These are phyloP conservation scores for Pichia membranifaciens DNA, from an alignment of 805 yeast genomes.

Conservation along the genomic window DNA sequence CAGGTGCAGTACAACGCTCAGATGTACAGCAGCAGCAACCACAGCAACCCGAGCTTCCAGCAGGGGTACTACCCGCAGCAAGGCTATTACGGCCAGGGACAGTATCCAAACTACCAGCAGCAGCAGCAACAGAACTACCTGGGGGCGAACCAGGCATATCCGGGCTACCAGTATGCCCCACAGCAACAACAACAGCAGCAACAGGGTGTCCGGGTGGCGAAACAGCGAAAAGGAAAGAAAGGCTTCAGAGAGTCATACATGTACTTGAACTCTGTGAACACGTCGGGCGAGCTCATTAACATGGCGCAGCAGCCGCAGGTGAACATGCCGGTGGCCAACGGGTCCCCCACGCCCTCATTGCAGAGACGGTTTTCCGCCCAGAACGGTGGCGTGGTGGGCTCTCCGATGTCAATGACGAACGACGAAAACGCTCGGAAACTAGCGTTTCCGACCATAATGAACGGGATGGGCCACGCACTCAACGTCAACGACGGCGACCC, in stretches of 20 bases:
- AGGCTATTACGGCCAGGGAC: slow-evolving; percentile 3
- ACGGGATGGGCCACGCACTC: neutral
- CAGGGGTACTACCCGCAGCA: slow-evolving; percentile 10
- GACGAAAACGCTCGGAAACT: slow-evolving; percentile 14
- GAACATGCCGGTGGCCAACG: no score
- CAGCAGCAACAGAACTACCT: slow-evolving; percentile 2
- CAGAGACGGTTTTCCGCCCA: slow-evolving; percentile 12
- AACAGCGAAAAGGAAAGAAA: neutral
- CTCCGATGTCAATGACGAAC: slow-evolving; percentile 19
- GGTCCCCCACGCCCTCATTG: no score
- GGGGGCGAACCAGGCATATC: neutral
- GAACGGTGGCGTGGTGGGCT: slow-evolving; percentile 17
- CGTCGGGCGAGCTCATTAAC: slow-evolving; percentile 3
- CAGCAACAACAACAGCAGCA: slow-evolving; percentile 1
- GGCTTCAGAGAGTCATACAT: slow-evolving; percentile 10
- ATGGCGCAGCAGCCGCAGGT: slow-evolving; percentile 7
- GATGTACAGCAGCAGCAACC: neutral
- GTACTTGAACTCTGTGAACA: slow-evolving; percentile 6
- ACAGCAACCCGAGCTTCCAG: slow-evolving; percentile 2
- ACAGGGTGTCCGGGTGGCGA: neutral
- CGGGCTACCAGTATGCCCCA: neutral
- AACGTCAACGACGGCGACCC: no score
- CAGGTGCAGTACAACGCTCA: no score
- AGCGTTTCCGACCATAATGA: slow-evolving; percentile 16
- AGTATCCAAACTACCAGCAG: slow-evolving; percentile 6